Evolutionary conservation across 2,329 filamentous ascomycete genomes (phyloP), one percentile per base, ranked within the genome.

Genomic region (Aspergillus fischeri): DNA sequence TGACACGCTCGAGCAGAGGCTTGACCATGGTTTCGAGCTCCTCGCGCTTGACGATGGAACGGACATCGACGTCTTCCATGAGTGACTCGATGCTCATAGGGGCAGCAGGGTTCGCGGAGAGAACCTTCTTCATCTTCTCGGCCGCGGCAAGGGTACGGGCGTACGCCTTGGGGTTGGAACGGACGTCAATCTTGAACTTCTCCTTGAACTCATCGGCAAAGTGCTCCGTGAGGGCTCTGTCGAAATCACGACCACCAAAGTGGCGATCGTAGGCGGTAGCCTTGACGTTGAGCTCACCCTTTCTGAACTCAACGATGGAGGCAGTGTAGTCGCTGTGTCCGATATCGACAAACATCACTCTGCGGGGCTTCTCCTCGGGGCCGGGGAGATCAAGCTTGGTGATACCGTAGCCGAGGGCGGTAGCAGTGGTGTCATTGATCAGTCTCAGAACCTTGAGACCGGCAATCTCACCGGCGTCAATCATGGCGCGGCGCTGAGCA

Each of bases 41-140:
- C 72, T 96, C 90, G 63, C 94, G 89, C 75, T 93, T 97, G 71
- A 99, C 83, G 83, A 96, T 89, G 59, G 89, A 82, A 54, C 85
- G 86, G 41, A 96, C 94, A 74, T 99, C 94, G 60, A 96, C 81
- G 74, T 99, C 94, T 77, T 97, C 95, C 92, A 99, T 97, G 67
- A 99, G 82, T 38, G 92, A 97, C 81, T 99, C 94, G 70, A 99
- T 95, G 83, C 92, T 97, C 76, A 99, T 78, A 51, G 93, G 91
- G 20, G 93, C 92, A 72, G 89, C 85, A 67, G 92, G 89, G 80
- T 97, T 97, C 73, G 94, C 94, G 38, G 93, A 97, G 56, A 99
- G 82, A 55, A 97, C 88, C 86, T 97, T 97, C 88, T 99, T 99
- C 73, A 96, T 81, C 84, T 96, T 97, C 84, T 99, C 94, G 55